Evolutionary conservation across 371 early-diverging fungal species (phyloP), one percentile per base, ranked within the genome.

Genomic region (Mortierella polycephala): DNA sequence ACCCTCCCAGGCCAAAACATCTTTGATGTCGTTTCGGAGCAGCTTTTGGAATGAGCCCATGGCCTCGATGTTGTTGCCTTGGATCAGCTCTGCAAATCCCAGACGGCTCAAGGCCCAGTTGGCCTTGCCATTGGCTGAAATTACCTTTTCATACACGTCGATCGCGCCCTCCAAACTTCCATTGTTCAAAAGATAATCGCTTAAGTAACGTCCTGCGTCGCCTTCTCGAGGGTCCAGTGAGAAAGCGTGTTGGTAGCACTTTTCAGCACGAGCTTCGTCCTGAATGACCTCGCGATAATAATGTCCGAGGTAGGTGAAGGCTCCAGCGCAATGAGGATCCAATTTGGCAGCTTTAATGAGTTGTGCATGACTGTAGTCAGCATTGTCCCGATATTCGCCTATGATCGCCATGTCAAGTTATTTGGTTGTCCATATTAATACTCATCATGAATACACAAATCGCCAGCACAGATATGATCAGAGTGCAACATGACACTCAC

Each of bases 51-150:
- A 95, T n/a, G 90, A 86, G 7, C 82, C 80, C 46, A 94, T 93
- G 0, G 96, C 94, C 8, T 90, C 89, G 12, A 83, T 75, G 69
- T 84, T 87, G 2, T 83, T 69, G n/a, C 74, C 74, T 52, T 67
- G 69, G 84, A 92, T 91, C 86, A 98, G 68, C 18, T 87, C 82
- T 18, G 91, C 69, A 62, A 92, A 92, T 12, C 96, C 96, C 6
- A 95, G 82, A 57, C 89, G 83, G 59, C 88, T 85, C 94, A 94
- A 94, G 1, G 93, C 93, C 95, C 96, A 95, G 7, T 85, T 86
- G 1, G 84, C 75, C 18, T 67, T 76, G 20, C 66, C 62, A 21
- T 70, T 67, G 3, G 83, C 67, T 8, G 83, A 83, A 14, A 86
- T 75, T 2, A 86, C 81, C 23, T 84, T 81, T 9, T 81, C 69